Base-by-base conservation (phyloP, 805 yeast species). In the Candida silvicultrix region DNA sequence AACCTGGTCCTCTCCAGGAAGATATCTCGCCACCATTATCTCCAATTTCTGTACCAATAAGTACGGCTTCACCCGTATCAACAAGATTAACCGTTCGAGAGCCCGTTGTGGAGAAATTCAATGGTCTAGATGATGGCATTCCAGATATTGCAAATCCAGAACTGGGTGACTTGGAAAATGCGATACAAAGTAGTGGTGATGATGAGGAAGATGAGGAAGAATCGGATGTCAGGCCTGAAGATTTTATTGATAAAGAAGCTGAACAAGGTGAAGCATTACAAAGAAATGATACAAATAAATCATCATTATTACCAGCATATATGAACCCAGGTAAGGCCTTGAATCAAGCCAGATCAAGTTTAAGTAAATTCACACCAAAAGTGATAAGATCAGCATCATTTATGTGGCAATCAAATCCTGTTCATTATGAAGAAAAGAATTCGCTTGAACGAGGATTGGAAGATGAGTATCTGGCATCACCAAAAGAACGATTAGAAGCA, bases 331-430 rank as follows among this genome's bases (percentile, higher is more conserved):
- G 19, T 5, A 23, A 38, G 29, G n/a, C 32, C 16, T 38, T 41
- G 5, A 15, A 42, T 5, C 40, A 34, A 25, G 48, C 49, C 3
- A 52, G 44, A 16, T 15, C 48, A 4, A 46, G 46, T 1, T 9
- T 55, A 2, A 47, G 49, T 11, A 55, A 43, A 41, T 48, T 51
- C 48, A 50, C 60, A n/a, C 59, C 59, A 28, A 55, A 46, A 40
- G 34, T 53, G 22, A 29, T 55, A 15, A 58, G 55, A 32, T 50
- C 56, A n/a, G 57, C 60, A 10, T 43, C 65, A 0, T 58, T 55
- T 18, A 73, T 76, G 78, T 81, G 86, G 84, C 64, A 70, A 11
- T 77, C 86, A 0, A 68, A 71, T 25, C 82, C 87, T 0, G 70
- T 70, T 28, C 96, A 89, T 63, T 89, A 75, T 59, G 71, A 70